Evolutionary conservation across 106 monocot genomes (phyloP), one percentile per base, ranked within the genome.

Genomic region (Triglochin maritima): DNA sequence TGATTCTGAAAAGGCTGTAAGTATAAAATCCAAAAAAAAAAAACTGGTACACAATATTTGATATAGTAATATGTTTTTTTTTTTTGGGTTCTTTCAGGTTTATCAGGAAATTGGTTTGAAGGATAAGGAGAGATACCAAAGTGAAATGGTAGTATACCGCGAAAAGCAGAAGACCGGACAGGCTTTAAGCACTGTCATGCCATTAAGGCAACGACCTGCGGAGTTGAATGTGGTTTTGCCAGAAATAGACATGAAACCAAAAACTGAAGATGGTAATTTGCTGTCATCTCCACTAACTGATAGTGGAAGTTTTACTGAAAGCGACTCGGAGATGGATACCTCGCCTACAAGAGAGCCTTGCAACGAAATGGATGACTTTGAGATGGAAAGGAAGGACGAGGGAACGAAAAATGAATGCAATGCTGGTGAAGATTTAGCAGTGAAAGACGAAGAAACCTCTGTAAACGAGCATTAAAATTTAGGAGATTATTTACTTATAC

Each of bases 91-190:
- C 1, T 78, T 76, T 59, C 74, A 98, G 98, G 92, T 98, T 55
- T 98, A 98, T 59, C 98, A 91, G 76, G 88, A 92, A 66, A 92
- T 69, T 64, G 98, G 98, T 17, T 17, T 82, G 55, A 78, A 82
- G 71, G 98, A 98, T 52, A 91, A 92, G 77, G 81, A 88, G 70
- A 86, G 98, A 68, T 98, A 98, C 71, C 57, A 60, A 70, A 92
- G 69, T 44, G 91, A 98, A 67, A 76, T 98, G 86, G 82, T 67
- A 7, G 71, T 73, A 4, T 96, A 91, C 77, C 80, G 62, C 56
- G 85, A 87, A 77, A 84, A 65, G 48, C 67, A 67, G 44, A 86
- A 72, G 44, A 58, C 57, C 16, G 78, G 77, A 47, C 75, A 62
- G 16, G 48, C 70, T 17, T 71, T 90, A 53, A 80, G 80, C 41